Percentiles rank a stretch among this genome's conserved stretches.
These are phyloP conservation scores for Phanerochaete carnosa DNA, from an alignment of 768 basidiomycete species.

Conservation along the genomic window DNA sequence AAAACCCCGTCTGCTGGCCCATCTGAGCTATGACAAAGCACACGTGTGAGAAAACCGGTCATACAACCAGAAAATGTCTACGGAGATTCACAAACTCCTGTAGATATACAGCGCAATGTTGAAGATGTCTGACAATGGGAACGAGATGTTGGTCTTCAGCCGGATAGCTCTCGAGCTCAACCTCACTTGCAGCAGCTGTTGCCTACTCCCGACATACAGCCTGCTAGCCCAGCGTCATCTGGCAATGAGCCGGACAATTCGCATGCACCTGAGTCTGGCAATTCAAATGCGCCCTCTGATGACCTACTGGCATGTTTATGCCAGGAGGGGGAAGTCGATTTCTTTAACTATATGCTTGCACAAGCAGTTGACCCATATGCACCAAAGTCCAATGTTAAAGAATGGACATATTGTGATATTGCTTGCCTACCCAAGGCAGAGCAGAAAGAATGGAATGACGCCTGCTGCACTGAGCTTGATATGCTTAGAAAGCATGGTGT, in stretches of 20 bases:
- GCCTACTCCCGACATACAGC: not conserved
- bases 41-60: not conserved
- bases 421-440: not conserved
- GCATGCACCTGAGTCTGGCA: not conserved
- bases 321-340: not conserved
- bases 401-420: conserved; percentile 9
- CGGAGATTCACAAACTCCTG: not conserved
- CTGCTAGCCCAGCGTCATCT: not conserved
- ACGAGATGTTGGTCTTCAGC: not conserved
- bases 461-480: conserved; percentile 4
- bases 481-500: conserved; percentile 1
- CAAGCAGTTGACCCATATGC: not conserved
- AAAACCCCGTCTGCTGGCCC: not conserved
- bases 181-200: not conserved
- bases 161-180: not conserved
- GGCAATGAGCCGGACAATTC: not conserved
- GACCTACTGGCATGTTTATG: not conserved
- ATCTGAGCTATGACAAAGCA: not conserved
- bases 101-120: not conserved
- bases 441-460: conserved; percentile 6
- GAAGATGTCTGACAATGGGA: not conserved
- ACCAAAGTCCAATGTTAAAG: not conserved
- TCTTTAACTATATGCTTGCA: not conserved
- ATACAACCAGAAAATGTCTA: not conserved
- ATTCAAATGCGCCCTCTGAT: not conserved